Conservation (phyloP, 2,329 filamentous ascomycete species). For the Hypoxylon sp. region DNA sequence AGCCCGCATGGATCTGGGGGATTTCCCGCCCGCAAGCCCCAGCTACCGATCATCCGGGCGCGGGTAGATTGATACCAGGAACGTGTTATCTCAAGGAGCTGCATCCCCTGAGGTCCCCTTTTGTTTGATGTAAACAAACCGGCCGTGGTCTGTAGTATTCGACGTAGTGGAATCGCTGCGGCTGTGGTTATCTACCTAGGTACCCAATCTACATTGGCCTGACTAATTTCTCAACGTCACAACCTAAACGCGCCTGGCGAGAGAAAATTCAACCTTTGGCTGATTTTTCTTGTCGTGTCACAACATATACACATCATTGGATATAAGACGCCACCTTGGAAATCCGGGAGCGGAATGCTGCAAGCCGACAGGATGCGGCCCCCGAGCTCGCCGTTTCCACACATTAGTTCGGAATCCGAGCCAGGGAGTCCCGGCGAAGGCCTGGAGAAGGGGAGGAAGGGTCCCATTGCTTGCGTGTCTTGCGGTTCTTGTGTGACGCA, state of each 20-base stretch:
- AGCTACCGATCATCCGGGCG: conserved; percentile 1
- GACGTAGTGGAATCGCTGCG: not conserved
- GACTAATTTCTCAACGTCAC: not conserved
- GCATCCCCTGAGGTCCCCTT: not conserved
- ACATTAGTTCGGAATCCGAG: not conserved
- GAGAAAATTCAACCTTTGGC: conserved; percentile 1
- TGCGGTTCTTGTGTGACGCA: not conserved
- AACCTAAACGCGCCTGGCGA: not conserved
- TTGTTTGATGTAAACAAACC: conserved; percentile 3
- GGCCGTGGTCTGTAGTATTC: not conserved
- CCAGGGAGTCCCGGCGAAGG: not conserved
- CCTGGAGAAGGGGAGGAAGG: not conserved
- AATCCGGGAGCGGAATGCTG: conserved; percentile 6
- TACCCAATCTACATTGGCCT: not conserved
- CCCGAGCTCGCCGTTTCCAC: not conserved
- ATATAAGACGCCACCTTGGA: conserved; percentile 1
- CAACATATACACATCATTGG: conserved; percentile 15
- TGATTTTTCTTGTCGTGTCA: not conserved
- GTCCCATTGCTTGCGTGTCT: conserved; percentile 1
- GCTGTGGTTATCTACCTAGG: not conserved
- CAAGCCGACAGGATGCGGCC: not conserved
- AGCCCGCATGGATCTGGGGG: conserved; percentile 4
- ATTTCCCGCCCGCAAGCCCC: not conserved
- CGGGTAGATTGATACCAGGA: not conserved
- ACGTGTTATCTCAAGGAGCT: not conserved